Evolutionary conservation across 257 asterid species (phyloP).

Genomic region (Petrea volubilis): DNA sequence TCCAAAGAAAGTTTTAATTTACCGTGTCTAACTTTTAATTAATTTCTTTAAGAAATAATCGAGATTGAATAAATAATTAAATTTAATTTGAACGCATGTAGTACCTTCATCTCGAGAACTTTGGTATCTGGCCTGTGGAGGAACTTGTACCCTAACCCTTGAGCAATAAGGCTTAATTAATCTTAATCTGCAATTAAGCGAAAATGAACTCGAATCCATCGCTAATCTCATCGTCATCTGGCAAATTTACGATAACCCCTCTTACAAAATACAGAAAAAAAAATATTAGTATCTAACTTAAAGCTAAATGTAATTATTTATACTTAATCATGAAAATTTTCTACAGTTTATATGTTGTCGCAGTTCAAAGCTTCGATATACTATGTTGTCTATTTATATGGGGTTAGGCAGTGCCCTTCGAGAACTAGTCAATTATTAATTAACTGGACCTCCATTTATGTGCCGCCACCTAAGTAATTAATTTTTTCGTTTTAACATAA

Average conservation of each 20-base stretch:
- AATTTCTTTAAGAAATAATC: background rate
- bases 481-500: background rate
- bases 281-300: background rate
- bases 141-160: constrained; percentile 26
- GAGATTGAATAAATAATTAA: background rate
- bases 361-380: background rate
- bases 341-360: background rate
- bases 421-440: background rate
- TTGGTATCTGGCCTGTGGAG: constrained; percentile 34
- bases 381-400: background rate
- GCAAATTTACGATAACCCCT: background rate
- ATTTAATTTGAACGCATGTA: background rate
- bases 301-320: background rate
- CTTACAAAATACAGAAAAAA: background rate
- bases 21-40: no score
- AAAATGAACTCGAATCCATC: constrained; percentile 24
- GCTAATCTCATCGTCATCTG: background rate
- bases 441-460: background rate
- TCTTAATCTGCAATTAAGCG: constrained; percentile 16
- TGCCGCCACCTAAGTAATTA: constrained; percentile 10
- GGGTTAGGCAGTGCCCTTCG: constrained; percentile 9
- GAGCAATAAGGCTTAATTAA: background rate
- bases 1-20: no score
- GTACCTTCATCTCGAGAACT: constrained; percentile 43
- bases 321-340: no score